These are phyloP conservation scores for Apiospora rasikravindrae DNA, from an alignment of 2,329 filamentous ascomycete species.

Conservation along the genomic window DNA sequence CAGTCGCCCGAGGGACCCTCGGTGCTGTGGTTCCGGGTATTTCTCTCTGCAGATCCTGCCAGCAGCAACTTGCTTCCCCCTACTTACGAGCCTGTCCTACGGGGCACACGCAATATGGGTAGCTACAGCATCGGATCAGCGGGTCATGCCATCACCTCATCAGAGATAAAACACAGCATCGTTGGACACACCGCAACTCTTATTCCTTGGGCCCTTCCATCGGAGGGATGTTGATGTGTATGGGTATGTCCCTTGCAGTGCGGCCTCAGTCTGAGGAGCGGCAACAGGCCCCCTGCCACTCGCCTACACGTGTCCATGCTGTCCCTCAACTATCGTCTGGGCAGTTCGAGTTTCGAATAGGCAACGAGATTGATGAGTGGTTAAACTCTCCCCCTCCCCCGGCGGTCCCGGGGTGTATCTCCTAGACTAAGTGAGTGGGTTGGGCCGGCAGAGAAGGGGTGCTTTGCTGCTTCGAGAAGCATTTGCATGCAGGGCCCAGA, in stretches of 20 bases:
- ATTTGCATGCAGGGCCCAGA: conserved; percentile 1
- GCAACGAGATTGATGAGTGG: neutral
- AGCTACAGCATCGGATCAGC: conserved; percentile 6
- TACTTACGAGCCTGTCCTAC: neutral
- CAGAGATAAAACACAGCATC: neutral
- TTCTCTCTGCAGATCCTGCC: neutral
- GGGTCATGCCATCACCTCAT: conserved; percentile 12
- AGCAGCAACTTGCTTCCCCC: neutral
- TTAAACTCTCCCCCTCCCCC: neutral
- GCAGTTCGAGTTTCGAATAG: neutral
- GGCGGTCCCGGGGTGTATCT: neutral
- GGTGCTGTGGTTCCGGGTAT: neutral
- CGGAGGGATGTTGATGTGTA: neutral
- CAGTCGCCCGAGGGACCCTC: neutral
- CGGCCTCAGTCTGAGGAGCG: neutral
- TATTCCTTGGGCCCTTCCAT: neutral
- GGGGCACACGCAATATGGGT: neutral
- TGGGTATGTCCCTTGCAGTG: neutral
- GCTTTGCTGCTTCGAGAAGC: conserved; percentile 5
- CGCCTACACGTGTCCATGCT: neutral
- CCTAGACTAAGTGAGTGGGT: neutral
- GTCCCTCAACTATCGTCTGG: neutral
- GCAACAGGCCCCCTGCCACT: neutral
- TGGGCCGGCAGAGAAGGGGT: neutral
- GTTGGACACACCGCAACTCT: neutral